These are phyloP conservation scores for Cardamine occulta DNA, from an alignment of 345 rosid species.

Conservation along the genomic window DNA sequence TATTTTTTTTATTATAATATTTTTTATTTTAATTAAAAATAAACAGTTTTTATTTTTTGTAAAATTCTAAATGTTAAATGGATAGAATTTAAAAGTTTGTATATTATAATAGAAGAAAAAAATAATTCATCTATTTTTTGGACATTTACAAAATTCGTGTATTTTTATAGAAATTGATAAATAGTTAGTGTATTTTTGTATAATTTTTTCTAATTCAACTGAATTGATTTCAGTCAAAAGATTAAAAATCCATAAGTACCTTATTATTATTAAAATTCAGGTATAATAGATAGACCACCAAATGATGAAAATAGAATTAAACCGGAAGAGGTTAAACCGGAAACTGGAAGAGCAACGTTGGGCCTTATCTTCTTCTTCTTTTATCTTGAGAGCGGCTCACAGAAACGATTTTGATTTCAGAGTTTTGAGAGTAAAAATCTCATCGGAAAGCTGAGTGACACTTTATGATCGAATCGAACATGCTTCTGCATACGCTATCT, in stretches of 20 bases:
- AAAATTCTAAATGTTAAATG: no score
- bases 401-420: neutral
- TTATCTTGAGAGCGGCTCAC: constrained; percentile 8
- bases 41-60: no score
- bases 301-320: neutral
- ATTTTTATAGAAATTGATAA: no score
- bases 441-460: neutral
- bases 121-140: no score
- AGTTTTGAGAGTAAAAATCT: constrained; percentile 14
- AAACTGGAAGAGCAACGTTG: constrained; percentile 23
- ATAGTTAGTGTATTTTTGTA: no score
- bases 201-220: no score
- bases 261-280: neutral
- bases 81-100: no score
- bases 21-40: no score
- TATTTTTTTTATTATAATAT: no score
- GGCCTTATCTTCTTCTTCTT: constrained; percentile 44
- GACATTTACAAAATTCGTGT: no score
- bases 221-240: neutral
- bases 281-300: neutral
- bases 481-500: constrained; percentile 62
- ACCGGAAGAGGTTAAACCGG: constrained; percentile 19
- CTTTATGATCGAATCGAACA: constrained; percentile 42
- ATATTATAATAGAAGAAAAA: no score
- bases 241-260: neutral